Conservation (phyloP, 345 rosid species). For the Leavenworthia alabamica region DNA sequence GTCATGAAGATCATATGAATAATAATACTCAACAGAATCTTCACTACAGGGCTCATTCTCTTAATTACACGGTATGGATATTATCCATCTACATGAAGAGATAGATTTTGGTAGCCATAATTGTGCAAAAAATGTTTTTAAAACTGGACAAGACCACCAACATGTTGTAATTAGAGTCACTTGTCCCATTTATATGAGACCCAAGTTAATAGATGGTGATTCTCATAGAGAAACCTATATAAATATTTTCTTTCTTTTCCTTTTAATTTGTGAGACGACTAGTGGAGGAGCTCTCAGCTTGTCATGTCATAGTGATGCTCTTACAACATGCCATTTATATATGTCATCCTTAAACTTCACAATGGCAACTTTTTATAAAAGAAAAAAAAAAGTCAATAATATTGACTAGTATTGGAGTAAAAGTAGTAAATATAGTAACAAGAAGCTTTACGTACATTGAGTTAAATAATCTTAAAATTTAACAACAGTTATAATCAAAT, state of each 20-base stretch:
- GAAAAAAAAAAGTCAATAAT: background rate
- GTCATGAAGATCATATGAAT: conserved; percentile 36
- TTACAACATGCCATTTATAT: conserved; percentile 7
- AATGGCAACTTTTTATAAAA: background rate
- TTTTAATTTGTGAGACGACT: no score
- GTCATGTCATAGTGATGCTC: no score
- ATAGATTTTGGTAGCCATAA: no score
- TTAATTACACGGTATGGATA: conserved; percentile 41
- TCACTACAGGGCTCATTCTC: conserved; percentile 38
- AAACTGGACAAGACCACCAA: no score
- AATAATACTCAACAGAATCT: conserved; percentile 42
- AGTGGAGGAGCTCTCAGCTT: no score
- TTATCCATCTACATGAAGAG: no score
- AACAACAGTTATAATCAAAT: background rate
- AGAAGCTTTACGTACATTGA: background rate
- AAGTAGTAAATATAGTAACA: conserved; percentile 15
- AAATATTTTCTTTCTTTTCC: no score
- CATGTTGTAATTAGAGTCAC: no score
- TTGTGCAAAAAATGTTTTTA: no score
- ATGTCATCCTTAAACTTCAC: background rate
- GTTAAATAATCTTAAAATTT: background rate
- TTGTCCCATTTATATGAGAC: no score
- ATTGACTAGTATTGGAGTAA: conserved; percentile 7
- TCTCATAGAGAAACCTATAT: no score
- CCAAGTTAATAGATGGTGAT: no score